Conservation (phyloP, 2,329 filamentous ascomycete genomes). For the Cercospora sp. region DNA sequence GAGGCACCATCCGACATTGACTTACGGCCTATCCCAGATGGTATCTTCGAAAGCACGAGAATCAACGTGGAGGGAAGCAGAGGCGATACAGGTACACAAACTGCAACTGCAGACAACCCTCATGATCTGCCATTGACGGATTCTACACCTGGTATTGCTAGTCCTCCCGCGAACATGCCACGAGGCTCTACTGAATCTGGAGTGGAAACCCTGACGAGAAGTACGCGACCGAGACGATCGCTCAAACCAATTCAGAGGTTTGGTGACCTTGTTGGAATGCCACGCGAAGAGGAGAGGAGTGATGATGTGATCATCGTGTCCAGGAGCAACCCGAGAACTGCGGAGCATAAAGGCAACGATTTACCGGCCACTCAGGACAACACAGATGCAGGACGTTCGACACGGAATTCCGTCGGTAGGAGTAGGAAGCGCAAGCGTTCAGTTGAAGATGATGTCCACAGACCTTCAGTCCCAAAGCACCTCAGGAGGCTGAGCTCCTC, state of each 20-base stretch:
- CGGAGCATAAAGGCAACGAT: not conserved
- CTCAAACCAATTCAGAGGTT: not conserved
- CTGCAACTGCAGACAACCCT: not conserved
- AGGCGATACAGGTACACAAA: not conserved
- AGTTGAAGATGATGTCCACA: not conserved
- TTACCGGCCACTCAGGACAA: not conserved
- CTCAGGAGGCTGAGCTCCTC: not conserved
- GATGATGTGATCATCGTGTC: not conserved
- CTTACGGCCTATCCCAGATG: not conserved
- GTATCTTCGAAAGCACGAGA: not conserved
- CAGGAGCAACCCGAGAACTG: not conserved
- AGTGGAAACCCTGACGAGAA: not conserved
- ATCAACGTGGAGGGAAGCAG: not conserved
- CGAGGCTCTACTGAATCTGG: not conserved
- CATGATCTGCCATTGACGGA: not conserved
- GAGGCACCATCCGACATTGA: not conserved
- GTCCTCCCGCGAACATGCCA: not conserved
- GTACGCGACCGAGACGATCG: not conserved
- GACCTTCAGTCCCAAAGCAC: not conserved
- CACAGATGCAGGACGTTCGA: not conserved
- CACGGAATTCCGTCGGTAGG: not conserved
- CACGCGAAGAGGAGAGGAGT: not conserved
- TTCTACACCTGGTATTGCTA: not conserved
- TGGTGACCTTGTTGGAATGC: not conserved
- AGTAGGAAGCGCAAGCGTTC: not conserved